These are phyloP conservation scores for Tolypocladium amazonense DNA, from an alignment of 2,329 filamentous ascomycete species.

Conservation along the genomic window DNA sequence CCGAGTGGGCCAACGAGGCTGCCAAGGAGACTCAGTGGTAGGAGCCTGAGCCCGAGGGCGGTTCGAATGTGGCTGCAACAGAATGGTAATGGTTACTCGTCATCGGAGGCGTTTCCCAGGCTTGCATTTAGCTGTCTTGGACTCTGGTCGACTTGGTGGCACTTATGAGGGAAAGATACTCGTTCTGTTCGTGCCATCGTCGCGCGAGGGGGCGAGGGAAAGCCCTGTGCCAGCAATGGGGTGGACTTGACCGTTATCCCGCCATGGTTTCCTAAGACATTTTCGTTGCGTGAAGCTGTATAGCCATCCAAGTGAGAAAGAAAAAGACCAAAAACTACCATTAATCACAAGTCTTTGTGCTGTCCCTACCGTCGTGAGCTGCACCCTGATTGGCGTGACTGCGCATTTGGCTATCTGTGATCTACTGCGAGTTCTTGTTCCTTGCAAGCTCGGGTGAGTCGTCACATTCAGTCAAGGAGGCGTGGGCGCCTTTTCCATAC, in stretches of 20 bases:
- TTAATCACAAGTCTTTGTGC: background rate
- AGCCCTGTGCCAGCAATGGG: slow-evolving; percentile 90
- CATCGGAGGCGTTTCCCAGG: slow-evolving; percentile 2
- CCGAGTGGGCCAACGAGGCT: slow-evolving; percentile 55
- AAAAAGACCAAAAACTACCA: slow-evolving; percentile 11
- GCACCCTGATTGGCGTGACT: background rate
- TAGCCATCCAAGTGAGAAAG: slow-evolving; percentile 12
- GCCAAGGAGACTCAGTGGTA: slow-evolving; percentile 48
- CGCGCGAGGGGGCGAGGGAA: slow-evolving; percentile 59
- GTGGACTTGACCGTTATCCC: slow-evolving; percentile 84
- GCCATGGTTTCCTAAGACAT: slow-evolving; percentile 23
- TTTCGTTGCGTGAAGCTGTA: slow-evolving; percentile 16
- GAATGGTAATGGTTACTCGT: slow-evolving; percentile 8
- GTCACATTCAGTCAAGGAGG: background rate
- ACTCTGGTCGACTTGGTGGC: slow-evolving; percentile 50
- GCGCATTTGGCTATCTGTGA: background rate
- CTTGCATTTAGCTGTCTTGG: slow-evolving; percentile 2
- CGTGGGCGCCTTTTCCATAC: background rate
- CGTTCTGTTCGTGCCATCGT: slow-evolving; percentile 17
- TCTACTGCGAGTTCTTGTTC: background rate
- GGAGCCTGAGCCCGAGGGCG: slow-evolving; percentile 13
- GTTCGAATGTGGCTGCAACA: slow-evolving; percentile 1
- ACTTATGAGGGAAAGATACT: slow-evolving; percentile 99
- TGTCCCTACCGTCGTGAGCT: background rate
- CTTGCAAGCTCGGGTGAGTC: no score